These are phyloP conservation scores for Ophiostoma populinum DNA, from an alignment of 2,329 filamentous ascomycete genomes.

Conservation along the genomic window DNA sequence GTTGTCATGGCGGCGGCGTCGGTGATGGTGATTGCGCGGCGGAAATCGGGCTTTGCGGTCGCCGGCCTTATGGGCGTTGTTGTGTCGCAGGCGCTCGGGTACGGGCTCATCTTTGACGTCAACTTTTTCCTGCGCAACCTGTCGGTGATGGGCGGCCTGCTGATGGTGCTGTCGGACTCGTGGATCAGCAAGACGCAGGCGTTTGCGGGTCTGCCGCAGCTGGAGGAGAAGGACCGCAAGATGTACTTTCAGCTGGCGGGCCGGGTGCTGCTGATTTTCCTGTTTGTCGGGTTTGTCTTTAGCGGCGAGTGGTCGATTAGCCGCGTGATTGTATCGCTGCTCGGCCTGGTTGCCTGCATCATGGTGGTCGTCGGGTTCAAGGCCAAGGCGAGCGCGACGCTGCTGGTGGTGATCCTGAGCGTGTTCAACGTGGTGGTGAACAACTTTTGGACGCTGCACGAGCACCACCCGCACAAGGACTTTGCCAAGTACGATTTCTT, in stretches of 20 bases:
- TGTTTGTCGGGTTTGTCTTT: conserved; percentile 94
- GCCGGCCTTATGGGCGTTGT: conserved; percentile 80
- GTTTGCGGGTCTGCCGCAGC: conserved; percentile 78
- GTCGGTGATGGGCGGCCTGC: conserved; percentile 86
- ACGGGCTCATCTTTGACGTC: conserved; percentile 94
- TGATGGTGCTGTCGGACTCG: conserved; percentile 96
- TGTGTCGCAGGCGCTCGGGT: conserved; percentile 82
- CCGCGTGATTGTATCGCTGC: conserved; percentile 64
- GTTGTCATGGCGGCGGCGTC: conserved; percentile 75
- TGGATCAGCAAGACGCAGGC: conserved; percentile 97
- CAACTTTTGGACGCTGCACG: conserved; percentile 99
- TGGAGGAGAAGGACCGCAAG: conserved; percentile 99
- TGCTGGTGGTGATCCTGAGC: conserved; percentile 87
- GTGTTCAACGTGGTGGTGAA: conserved; percentile 95
- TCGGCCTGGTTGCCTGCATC: conserved; percentile 81
- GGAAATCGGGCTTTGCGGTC: conserved; percentile 86
- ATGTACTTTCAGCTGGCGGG: conserved; percentile 99
- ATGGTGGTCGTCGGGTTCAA: conserved; percentile 99
- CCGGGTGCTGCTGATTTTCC: conserved; percentile 87
- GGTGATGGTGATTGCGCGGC: conserved; percentile 73
- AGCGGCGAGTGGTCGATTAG: conserved; percentile 84
- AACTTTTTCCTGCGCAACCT: conserved; percentile 99
- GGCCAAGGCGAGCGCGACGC: conserved; percentile 94
- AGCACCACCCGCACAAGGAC: conserved; percentile 97
- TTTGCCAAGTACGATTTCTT: conserved; percentile 99